These are phyloP conservation scores for Neofusicoccum ribis DNA, from an alignment of 2,329 filamentous ascomycete species.

Conservation along the genomic window DNA sequence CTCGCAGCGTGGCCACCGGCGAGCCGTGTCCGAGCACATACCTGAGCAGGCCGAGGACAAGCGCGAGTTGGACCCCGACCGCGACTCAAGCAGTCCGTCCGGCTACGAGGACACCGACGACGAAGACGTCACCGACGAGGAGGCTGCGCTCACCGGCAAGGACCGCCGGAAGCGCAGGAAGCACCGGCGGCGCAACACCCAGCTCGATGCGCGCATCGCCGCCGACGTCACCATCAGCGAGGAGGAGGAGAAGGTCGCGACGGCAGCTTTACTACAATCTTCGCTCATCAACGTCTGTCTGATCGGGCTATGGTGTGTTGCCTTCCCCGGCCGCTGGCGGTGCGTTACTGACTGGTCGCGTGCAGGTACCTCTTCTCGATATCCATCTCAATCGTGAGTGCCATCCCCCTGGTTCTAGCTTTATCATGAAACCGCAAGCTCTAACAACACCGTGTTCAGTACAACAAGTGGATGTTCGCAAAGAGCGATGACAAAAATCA, in stretches of 20 bases:
- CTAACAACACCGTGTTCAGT: conserved; percentile 52
- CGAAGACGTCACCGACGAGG: conserved; percentile 78
- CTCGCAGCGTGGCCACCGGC: conserved; percentile 13
- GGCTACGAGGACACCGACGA: conserved; percentile 66
- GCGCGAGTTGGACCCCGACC: conserved; percentile 19
- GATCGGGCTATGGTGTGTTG: conserved; percentile 73
- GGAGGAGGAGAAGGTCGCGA: conserved; percentile 73
- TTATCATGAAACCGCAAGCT: conserved; percentile 20
- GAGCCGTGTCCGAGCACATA: conserved; percentile 18
- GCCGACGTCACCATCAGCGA: conserved; percentile 56
- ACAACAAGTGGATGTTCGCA: conserved; percentile 99
- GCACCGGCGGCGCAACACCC: conserved; percentile 67
- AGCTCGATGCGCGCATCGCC: conserved; percentile 66
- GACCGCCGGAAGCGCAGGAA: conserved; percentile 69
- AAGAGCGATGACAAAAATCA: conserved; percentile 46
- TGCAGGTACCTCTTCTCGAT: conserved; percentile 76
- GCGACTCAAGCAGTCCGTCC: conserved; percentile 38
- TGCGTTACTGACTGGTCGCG: conserved; percentile 19
- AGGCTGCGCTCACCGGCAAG: conserved; percentile 77
- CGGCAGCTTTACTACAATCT: conserved; percentile 69
- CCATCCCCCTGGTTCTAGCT: background rate
- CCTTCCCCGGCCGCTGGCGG: background rate
- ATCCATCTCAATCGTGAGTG: conserved; percentile 81
- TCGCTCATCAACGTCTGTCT: conserved; percentile 75
- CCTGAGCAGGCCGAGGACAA: conserved; percentile 18